These are phyloP conservation scores for Ascodesmis nigricans DNA, from an alignment of 495 filamentous ascomycete species.

Conservation along the genomic window DNA sequence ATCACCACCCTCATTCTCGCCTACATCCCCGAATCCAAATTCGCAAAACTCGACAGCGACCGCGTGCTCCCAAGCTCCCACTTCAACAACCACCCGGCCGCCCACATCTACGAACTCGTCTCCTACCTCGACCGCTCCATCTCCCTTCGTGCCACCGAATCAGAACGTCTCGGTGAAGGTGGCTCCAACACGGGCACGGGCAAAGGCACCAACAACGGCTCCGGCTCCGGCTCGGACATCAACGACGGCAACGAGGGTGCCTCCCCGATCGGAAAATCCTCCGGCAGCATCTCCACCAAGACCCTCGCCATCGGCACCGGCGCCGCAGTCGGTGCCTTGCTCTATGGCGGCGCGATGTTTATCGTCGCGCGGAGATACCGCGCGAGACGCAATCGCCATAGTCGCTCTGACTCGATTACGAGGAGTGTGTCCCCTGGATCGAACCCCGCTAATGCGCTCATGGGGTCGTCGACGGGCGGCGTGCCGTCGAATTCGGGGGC, in stretches of 20 bases:
- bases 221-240: constrained; percentile 9
- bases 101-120: constrained; percentile 43
- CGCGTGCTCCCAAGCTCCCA: constrained; percentile 43
- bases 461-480: constrained; percentile 27
- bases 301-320: constrained; percentile 69
- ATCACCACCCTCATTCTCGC: constrained; percentile 61
- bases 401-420: constrained; percentile 49
- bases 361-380: constrained; percentile 84
- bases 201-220: constrained; percentile 9
- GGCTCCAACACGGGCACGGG: constrained; percentile 7
- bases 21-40: constrained; percentile 45
- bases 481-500: no score
- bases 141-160: constrained; percentile 42
- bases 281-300: constrained; percentile 36
- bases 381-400: constrained; percentile 59
- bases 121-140: constrained; percentile 65
- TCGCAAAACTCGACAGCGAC: constrained; percentile 38
- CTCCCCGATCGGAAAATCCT: constrained; percentile 19
- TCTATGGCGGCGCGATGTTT: constrained; percentile 99
- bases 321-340: constrained; percentile 55
- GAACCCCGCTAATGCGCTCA: constrained; percentile 30
- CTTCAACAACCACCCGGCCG: constrained; percentile 47
- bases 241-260: constrained; percentile 21
- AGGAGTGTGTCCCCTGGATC: constrained; percentile 28
- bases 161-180: constrained; percentile 11